Evolutionary conservation across 805 yeast species (phyloP).

Genomic region (Suhomyces kilbournensis): DNA sequence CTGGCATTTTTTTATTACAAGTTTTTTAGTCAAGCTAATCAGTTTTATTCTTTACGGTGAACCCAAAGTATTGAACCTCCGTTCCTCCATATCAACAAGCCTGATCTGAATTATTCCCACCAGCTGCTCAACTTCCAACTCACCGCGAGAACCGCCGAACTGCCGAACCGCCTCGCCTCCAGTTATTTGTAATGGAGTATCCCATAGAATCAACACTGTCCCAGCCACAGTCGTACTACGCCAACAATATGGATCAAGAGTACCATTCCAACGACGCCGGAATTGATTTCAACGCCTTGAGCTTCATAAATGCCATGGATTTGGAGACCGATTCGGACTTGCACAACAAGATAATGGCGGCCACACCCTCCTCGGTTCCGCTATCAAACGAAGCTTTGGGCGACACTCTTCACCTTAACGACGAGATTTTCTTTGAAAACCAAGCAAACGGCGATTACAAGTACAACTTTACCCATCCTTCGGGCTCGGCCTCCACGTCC

Average conservation of each 20-base stretch:
- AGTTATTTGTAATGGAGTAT: not conserved
- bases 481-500: slow-evolving; percentile 5
- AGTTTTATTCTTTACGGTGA: not conserved
- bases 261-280: not conserved
- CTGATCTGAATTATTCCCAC: not conserved
- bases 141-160: not conserved
- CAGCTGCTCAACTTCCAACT: not conserved
- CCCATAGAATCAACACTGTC: slow-evolving; percentile 1
- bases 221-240: slow-evolving; percentile 1
- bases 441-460: not conserved
- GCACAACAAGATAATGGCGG: not conserved
- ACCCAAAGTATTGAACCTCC: not conserved
- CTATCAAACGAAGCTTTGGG: slow-evolving; percentile 1
- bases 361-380: not conserved
- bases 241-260: not conserved
- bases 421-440: slow-evolving; percentile 7
- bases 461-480: slow-evolving; percentile 1
- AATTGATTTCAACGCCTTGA: not conserved
- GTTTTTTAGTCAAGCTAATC: not conserved
- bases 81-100: not conserved
- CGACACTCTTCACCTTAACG: slow-evolving; percentile 5
- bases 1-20: not conserved
- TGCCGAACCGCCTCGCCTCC: not conserved
- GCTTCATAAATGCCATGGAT: not conserved
- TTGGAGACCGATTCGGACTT: slow-evolving; percentile 2